Conservation (phyloP, 805 yeast species). For the Candida oleophila region DNA sequence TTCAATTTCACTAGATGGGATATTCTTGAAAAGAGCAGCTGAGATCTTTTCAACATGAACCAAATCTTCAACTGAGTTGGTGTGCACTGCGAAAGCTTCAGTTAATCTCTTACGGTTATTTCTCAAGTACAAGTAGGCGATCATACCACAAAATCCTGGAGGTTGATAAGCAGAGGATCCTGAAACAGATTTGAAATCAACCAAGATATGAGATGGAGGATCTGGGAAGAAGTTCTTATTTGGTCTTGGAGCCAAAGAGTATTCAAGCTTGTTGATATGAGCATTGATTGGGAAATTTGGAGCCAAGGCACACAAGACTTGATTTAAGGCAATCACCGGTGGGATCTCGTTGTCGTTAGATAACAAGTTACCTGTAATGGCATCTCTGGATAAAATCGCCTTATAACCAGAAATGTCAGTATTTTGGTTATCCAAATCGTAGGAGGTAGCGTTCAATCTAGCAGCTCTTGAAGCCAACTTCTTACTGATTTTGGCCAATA, state of each 20-base stretch:
- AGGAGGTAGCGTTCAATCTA: constrained; percentile 37
- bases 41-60: constrained; percentile 63
- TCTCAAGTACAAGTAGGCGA: constrained; percentile 70
- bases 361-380: constrained; percentile 56
- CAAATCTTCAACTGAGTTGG: constrained; percentile 55
- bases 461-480: constrained; percentile 46
- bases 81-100: constrained; percentile 74
- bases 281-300: constrained; percentile 64
- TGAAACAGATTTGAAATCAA: constrained; percentile 70
- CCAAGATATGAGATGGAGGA: constrained; percentile 65
- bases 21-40: constrained; percentile 76
- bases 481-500: constrained; percentile 61
- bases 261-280: constrained; percentile 25
- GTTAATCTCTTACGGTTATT: constrained; percentile 63
- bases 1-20: constrained; percentile 66
- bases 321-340: constrained; percentile 62
- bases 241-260: constrained; percentile 43
- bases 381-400: constrained; percentile 65
- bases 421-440: constrained; percentile 37
- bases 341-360: constrained; percentile 44
- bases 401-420: constrained; percentile 65
- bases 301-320: constrained; percentile 67
- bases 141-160: constrained; percentile 66
- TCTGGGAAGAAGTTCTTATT: constrained; percentile 48
- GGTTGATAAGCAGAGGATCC: constrained; percentile 61